Evolutionary conservation across 2,329 filamentous ascomycete genomes (phyloP).

Genomic region (Phoma sp.): DNA sequence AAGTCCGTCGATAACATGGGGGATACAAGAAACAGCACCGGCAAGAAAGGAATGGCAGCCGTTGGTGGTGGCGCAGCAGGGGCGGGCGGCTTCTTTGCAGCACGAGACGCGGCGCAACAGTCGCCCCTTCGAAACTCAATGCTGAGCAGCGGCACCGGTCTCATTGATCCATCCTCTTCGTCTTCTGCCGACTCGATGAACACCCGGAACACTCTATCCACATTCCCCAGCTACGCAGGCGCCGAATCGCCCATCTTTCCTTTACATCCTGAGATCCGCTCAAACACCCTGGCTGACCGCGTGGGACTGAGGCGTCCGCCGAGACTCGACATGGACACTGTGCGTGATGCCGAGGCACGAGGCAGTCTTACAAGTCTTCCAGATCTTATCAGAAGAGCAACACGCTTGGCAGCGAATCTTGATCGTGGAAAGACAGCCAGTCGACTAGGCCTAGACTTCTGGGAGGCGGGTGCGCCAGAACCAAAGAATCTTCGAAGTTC

Average conservation of each 20-base stretch:
- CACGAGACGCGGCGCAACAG: conserved; percentile 26
- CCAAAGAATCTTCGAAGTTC: conserved; percentile 51
- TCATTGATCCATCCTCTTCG: conserved; percentile 43
- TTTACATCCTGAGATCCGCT: conserved; percentile 36
- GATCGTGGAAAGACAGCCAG: conserved; percentile 78
- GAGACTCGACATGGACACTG: conserved; percentile 79
- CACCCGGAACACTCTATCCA: conserved; percentile 29
- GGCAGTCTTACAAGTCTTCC: conserved; percentile 91
- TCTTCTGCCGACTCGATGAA: conserved; percentile 43
- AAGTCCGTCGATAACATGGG: conserved; percentile 50
- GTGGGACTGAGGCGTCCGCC: conserved; percentile 64
- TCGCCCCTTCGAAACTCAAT: conserved; percentile 30
- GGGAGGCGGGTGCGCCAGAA: conserved; percentile 46
- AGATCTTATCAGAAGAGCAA: conserved; percentile 88
- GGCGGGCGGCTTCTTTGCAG: conserved; percentile 3
- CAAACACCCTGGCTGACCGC: conserved; percentile 49
- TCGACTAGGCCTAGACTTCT: conserved; percentile 60
- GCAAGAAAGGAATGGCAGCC: conserved; percentile 24
- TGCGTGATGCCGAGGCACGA: conserved; percentile 79
- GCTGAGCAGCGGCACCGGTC: conserved; percentile 43
- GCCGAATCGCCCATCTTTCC: conserved; percentile 39
- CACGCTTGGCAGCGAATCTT: conserved; percentile 82
- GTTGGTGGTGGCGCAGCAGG: conserved; percentile 30
- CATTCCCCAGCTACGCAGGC: conserved; percentile 27
- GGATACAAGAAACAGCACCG: conserved; percentile 26